These are phyloP conservation scores for Musa acuminata DNA, from an alignment of 176 grass and related monocot species.

Conservation along the genomic window DNA sequence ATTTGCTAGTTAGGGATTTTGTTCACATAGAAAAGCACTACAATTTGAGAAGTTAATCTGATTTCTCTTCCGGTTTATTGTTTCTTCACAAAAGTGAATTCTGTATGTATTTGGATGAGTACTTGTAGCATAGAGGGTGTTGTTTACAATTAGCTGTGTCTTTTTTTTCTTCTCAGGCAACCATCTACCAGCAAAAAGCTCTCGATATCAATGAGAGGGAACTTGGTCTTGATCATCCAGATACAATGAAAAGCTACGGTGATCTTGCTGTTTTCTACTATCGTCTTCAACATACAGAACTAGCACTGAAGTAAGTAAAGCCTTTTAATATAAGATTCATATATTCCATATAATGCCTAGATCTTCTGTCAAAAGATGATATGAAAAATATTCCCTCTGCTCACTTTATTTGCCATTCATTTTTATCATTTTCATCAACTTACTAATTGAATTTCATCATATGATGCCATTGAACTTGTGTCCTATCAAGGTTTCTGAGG, in stretches of 20 bases:
- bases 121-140: not conserved
- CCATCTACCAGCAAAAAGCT: conserved; percentile 98
- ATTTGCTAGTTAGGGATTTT: not conserved
- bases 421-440: not conserved
- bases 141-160: not conserved
- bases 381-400: not conserved
- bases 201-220: conserved; percentile 98
- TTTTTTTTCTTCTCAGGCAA: conserved; percentile 40
- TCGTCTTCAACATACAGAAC: conserved; percentile 95
- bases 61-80: not conserved
- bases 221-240: conserved; percentile 98
- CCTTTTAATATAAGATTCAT: not conserved
- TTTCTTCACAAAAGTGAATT: not conserved
- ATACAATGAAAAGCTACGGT: conserved; percentile 99
- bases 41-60: not conserved
- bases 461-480: not conserved
- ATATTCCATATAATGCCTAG: not conserved
- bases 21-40: not conserved
- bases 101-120: not conserved
- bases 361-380: not conserved
- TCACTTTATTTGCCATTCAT: not conserved
- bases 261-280: conserved; percentile 99
- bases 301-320: conserved; percentile 77
- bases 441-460: not conserved
- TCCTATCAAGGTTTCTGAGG: not conserved